These are phyloP conservation scores for Simplicillium aogashimaense DNA, from an alignment of 2,329 filamentous ascomycete genomes.

Conservation along the genomic window DNA sequence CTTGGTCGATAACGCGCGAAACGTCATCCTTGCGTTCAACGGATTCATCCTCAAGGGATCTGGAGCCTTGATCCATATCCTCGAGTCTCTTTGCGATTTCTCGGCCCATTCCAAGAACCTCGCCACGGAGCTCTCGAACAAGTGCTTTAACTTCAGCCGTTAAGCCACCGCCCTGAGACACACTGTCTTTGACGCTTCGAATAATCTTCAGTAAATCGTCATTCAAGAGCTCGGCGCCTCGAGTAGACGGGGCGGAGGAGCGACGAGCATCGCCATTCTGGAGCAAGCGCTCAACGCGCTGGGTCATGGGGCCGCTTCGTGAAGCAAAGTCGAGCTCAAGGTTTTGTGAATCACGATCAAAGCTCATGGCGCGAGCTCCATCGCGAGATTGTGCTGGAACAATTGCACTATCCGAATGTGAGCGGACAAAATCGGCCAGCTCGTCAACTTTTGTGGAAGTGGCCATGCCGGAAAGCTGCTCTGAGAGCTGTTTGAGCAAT, in stretches of 20 bases:
- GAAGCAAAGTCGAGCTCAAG: conserved; percentile 23
- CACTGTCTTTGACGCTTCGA: conserved; percentile 81
- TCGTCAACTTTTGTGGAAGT: conserved; percentile 58
- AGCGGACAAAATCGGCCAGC: conserved; percentile 53
- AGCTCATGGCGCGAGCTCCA: conserved; percentile 23
- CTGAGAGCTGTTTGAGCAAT: conserved; percentile 62
- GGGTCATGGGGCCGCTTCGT: conserved; percentile 21
- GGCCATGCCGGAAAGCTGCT: conserved; percentile 57
- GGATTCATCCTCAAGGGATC: conserved; percentile 35
- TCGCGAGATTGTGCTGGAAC: conserved; percentile 15
- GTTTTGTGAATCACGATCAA: conserved; percentile 25
- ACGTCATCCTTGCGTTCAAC: conserved; percentile 58
- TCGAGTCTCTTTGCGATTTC: conserved; percentile 84
- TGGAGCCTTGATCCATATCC: conserved; percentile 36
- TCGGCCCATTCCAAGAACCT: conserved; percentile 89
- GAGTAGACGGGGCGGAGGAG: conserved; percentile 30
- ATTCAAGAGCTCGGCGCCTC: conserved; percentile 48
- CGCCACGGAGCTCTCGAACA: conserved; percentile 79
- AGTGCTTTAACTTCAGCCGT: conserved; percentile 88
- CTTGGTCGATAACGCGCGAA: conserved; percentile 66
- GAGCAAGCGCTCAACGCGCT: conserved; percentile 33
- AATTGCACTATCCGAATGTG: conserved; percentile 33
- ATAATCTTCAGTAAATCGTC: conserved; percentile 79
- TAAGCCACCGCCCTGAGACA: conserved; percentile 76
- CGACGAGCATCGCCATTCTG: conserved; percentile 29